A percentile compares a stretch with the other conserved stretches of the same genome.
These are phyloP conservation scores for Pyrenophora seminiperda DNA, from an alignment of 2,329 filamentous ascomycete species.

Conservation along the genomic window DNA sequence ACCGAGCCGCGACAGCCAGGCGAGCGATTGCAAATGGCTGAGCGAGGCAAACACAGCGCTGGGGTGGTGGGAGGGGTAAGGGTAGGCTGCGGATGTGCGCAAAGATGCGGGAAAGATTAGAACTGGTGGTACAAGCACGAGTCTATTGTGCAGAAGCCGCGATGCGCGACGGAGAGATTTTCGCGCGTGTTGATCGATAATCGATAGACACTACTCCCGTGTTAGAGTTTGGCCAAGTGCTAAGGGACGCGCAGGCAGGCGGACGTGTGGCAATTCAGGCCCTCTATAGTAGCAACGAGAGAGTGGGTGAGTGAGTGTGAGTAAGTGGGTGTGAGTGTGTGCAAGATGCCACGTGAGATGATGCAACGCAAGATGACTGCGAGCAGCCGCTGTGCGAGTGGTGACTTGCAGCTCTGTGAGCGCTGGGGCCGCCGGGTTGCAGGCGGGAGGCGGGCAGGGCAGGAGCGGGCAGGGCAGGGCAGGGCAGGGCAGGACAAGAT, in stretches of 20 bases:
- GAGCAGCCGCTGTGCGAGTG: constrained; percentile 33
- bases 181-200: constrained; percentile 16
- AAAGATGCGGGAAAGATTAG: not conserved
- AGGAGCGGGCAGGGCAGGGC: constrained; percentile 7
- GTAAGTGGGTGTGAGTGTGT: constrained; percentile 4
- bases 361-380: constrained; percentile 6
- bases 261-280: constrained; percentile 5
- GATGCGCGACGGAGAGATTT: constrained; percentile 5
- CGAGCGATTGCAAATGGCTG: not conserved
- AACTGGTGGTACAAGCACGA: constrained; percentile 10
- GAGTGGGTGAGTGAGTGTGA: constrained; percentile 13
- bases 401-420: constrained; percentile 20
- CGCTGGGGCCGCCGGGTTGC: not conserved
- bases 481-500: not conserved
- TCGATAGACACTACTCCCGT: constrained; percentile 9
- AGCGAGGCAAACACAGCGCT: too few relatives aligned
- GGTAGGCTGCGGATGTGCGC: too few relatives aligned
- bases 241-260: constrained; percentile 12
- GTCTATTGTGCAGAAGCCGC: constrained; percentile 6
- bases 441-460: not conserved
- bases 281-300: constrained; percentile 22
- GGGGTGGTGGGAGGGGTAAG: too few relatives aligned
- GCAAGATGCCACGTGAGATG: too few relatives aligned
- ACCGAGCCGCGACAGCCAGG: not conserved
- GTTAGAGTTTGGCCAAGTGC: constrained; percentile 16